These are phyloP conservation scores for Acaromyces ingoldii DNA, from an alignment of 1,284 basidiomycete species.

Conservation along the genomic window DNA sequence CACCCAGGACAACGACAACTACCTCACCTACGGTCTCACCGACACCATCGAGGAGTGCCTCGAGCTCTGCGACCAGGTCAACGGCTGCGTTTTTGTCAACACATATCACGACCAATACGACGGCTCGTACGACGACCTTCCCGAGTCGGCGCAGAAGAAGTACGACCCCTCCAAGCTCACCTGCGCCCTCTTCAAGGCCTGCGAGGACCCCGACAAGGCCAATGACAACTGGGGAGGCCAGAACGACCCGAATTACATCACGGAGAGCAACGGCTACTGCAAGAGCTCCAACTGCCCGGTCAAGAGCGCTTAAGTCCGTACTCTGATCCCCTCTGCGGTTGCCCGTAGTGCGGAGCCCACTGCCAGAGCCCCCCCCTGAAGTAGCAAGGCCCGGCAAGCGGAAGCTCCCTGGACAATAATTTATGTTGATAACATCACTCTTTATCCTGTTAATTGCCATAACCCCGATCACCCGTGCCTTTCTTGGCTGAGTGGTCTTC, in stretches of 20 bases:
- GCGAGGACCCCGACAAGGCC: slow-evolving; percentile 15
- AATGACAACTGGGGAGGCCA: slow-evolving; percentile 30
- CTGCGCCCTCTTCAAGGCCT: slow-evolving; percentile 24
- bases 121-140: slow-evolving; percentile 7
- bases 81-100: slow-evolving; percentile 25
- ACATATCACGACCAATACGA: too few species aligned
- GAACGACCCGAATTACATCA: slow-evolving; percentile 29
- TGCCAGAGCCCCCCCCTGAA: too few species aligned
- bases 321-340: too few species aligned
- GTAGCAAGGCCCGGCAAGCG: too few species aligned
- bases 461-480: too few species aligned
- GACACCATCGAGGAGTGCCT: slow-evolving; percentile 15
- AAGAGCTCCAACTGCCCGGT: too few species aligned
- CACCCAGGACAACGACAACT: slow-evolving; percentile 22
- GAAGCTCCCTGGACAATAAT: too few species aligned
- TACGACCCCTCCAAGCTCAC: slow-evolving; percentile 19
- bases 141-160: slow-evolving; percentile 17
- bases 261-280: slow-evolving; percentile 21
- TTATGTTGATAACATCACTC: too few species aligned
- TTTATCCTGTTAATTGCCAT: too few species aligned
- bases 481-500: too few species aligned
- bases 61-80: slow-evolving; percentile 14
- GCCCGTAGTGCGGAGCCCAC: too few species aligned
- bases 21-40: slow-evolving; percentile 25
- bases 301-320: too few species aligned